phyloP scores from a whole-genome alignment of 2,329 filamentous ascomycete species.

The Colletotrichum caudatum region DNA sequence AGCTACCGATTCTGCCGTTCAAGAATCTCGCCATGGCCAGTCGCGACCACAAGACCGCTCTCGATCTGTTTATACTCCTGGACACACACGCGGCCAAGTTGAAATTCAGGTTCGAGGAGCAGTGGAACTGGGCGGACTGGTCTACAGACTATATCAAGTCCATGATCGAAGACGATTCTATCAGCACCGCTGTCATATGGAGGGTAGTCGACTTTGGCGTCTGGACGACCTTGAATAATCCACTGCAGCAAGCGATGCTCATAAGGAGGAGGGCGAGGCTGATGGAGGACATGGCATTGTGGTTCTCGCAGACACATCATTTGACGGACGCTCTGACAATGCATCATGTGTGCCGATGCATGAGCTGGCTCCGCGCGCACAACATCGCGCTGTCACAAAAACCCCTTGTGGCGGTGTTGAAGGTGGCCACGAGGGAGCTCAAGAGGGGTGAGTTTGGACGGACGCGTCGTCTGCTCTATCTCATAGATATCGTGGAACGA shows the following conservation, averaged over 20 bases:
- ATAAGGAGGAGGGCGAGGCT: constrained; percentile 46
- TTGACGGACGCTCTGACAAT: constrained; percentile 39
- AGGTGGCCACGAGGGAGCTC: constrained; percentile 50
- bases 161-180: constrained; percentile 50
- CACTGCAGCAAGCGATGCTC: not conserved
- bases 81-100: constrained; percentile 21
- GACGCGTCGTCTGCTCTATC: constrained; percentile 48
- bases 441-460: constrained; percentile 50
- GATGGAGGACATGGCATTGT: constrained; percentile 48
- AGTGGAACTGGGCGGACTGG: constrained; percentile 53
- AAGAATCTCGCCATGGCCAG: constrained; percentile 39
- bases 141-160: constrained; percentile 48
- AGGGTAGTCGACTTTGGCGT: constrained; percentile 45
- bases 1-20: constrained; percentile 19
- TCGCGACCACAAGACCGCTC: constrained; percentile 46
- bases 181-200: constrained; percentile 47
- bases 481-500: constrained; percentile 46
- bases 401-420: constrained; percentile 47
- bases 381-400: constrained; percentile 44
- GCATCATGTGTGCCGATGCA: constrained; percentile 22
- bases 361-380: constrained; percentile 32
- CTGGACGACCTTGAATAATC: not conserved
- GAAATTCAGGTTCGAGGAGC: constrained; percentile 19
- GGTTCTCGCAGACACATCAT: constrained; percentile 47
- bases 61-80: constrained; percentile 44